Base-by-base conservation (phyloP, 768 basidiomycete species). In the Gloeopeniophorella convolvens region DNA sequence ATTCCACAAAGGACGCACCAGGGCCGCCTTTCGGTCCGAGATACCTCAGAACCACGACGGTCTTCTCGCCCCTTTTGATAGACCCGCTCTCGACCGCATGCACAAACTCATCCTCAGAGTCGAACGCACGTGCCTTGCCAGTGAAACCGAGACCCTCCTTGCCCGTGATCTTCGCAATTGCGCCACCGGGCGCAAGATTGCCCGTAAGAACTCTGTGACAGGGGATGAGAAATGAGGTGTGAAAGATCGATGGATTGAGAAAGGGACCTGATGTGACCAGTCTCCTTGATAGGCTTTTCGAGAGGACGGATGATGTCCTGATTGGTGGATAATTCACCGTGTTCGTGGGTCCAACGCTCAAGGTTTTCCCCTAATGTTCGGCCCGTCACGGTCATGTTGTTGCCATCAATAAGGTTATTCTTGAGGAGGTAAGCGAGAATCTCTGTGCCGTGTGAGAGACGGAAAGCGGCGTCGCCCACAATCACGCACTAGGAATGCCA, bases 21-120 rank as follows among this genome's bases (percentile, higher is more conserved):
- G 95, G 95, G 51, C 95, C 96, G 55, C 95, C 95, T 71, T 91
- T 87, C 24, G 95, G 95, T 41, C 96, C 96, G 58, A 99, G 82
- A 66, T 99, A 98, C 41, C 96, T 78, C 64, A 99, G 73, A 48
- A 99, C 88, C 48, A 87, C 89, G 15, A 96, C 95, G 2, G 91
- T 94, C 78, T 98, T 99, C 70, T 96, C 93, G 6, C 92, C 93
- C 68, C 86, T 83, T 67, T 89, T 89, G 72, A 98, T 88, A 18
- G 82, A 81, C 33, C 88, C 89, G 49, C 69, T 78, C 67, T 96
- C 91, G 34, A 98, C 87, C 10, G 95, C 96, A 55, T 77, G 76
- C 56, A 87, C 78, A 59, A 98, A 92, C 46, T 78, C 88, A 54
- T 84, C 85, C 66, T 99, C 96, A 16, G 79, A 78, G 65, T 98